phyloP scores from a whole-genome alignment of 2,329 filamentous ascomycete genomes.

The Penicillium sp. region DNA sequence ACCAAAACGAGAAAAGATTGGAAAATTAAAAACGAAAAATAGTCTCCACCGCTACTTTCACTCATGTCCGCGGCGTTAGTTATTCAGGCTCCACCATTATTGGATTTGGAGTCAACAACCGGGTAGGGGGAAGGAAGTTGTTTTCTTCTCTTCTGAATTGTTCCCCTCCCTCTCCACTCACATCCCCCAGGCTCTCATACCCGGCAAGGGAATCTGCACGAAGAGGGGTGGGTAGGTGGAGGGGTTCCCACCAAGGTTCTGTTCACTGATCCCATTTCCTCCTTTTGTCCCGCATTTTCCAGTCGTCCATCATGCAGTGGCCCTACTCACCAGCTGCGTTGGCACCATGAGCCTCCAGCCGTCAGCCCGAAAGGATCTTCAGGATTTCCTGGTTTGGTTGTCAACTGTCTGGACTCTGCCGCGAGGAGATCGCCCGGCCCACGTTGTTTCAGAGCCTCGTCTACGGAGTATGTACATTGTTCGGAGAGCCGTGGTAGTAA shows the following conservation, averaged over 20 bases:
- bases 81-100: conserved; percentile 8
- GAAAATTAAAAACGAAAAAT: background rate
- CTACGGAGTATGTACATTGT: background rate
- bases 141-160: background rate
- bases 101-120: conserved; percentile 40
- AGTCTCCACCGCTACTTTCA: conserved; percentile 7
- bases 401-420: conserved; percentile 8
- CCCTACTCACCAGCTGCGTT: background rate
- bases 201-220: conserved; percentile 7
- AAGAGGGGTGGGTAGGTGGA: background rate
- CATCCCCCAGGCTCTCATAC: conserved; percentile 7
- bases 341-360: conserved; percentile 3
- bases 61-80: no score
- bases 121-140: conserved; percentile 3
- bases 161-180: conserved; percentile 1
- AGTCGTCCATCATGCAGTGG: background rate
- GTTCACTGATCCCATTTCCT: conserved; percentile 1
- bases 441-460: conserved; percentile 14
- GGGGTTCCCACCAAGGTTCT: conserved; percentile 3
- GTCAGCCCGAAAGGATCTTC: conserved; percentile 7
- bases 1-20: background rate
- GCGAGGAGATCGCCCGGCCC: conserved; percentile 6
- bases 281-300: background rate
- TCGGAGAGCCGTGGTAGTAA: no score
- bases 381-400: conserved; percentile 5